phyloP scores from a whole-genome alignment of 2,329 filamentous ascomycete species.

The Monosporascus sp. region DNA sequence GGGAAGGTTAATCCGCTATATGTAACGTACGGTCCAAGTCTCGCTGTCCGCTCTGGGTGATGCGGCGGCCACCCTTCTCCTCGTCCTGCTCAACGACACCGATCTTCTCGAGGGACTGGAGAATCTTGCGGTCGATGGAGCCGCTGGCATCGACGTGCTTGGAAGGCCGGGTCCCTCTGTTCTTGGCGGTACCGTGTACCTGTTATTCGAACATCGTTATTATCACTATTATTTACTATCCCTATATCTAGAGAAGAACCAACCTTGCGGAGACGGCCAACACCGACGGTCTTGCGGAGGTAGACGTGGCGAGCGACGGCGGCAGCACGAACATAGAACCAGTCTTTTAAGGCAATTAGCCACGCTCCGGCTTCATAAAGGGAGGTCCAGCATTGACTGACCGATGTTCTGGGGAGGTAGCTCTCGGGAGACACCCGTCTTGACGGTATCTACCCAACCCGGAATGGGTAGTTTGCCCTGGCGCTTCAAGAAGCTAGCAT shows the following conservation, averaged over 20 bases:
- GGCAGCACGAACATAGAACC: constrained; percentile 88
- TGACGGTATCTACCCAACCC: constrained; percentile 99
- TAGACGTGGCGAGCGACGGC: constrained; percentile 97
- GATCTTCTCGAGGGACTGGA: constrained; percentile 99
- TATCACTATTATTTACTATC: constrained; percentile 2
- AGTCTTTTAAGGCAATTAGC: constrained; percentile 51
- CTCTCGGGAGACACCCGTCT: constrained; percentile 95
- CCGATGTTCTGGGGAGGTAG: constrained; percentile 88
- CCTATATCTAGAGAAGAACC: background rate
- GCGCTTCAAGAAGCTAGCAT: constrained; percentile 86
- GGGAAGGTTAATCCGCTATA: background rate
- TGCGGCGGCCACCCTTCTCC: constrained; percentile 97
- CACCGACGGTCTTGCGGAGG: constrained; percentile 98
- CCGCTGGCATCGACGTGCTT: constrained; percentile 96
- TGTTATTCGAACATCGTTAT: constrained; percentile 1
- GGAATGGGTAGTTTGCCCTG: constrained; percentile 90
- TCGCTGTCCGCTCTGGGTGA: constrained; percentile 96
- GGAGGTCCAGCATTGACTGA: background rate
- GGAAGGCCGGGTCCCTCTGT: constrained; percentile 85
- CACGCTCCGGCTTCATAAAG: background rate
- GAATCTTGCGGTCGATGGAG: constrained; percentile 93
- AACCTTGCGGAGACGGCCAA: constrained; percentile 93
- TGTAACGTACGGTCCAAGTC: constrained; percentile 77
- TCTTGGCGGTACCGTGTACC: constrained; percentile 86
- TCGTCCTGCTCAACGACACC: constrained; percentile 96